Conservation (phyloP, 345 rosid species). For the Eucalyptus camaldulensis region DNA sequence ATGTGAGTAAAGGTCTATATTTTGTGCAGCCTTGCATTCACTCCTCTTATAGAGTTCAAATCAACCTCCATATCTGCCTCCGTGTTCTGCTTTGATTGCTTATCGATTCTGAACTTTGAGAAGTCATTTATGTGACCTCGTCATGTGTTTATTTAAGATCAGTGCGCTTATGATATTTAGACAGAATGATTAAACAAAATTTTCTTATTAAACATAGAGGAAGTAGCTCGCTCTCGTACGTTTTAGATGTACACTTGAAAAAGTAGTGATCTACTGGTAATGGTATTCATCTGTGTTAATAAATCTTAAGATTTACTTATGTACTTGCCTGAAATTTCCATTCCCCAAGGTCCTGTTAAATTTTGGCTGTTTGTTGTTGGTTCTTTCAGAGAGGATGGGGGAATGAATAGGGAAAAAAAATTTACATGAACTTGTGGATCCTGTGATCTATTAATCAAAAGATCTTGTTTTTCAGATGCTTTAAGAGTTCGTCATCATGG, state of each 20-base stretch:
- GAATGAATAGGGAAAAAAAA: not conserved
- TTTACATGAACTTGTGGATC: not conserved
- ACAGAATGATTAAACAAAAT: not conserved
- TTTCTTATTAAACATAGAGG: not conserved
- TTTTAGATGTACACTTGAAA: not conserved
- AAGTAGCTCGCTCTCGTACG: not conserved
- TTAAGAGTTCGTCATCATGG: conserved; percentile 9
- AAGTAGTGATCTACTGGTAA: not conserved
- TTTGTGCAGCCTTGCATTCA: not conserved
- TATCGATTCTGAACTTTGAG: not conserved
- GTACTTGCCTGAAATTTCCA: not conserved
- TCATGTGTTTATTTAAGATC: not conserved
- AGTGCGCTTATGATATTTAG: not conserved
- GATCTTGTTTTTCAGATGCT: conserved; percentile 29
- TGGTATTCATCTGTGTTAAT: not conserved
- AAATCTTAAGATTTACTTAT: not conserved
- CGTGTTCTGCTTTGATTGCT: not conserved
- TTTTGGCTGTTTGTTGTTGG: not conserved
- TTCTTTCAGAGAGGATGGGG: not conserved
- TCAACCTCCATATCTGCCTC: not conserved
- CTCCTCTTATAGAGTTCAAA: not conserved
- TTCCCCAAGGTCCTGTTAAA: not conserved
- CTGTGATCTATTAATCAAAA: not conserved
- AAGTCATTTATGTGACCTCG: not conserved
- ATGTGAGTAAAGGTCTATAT: not conserved